phyloP scores from a whole-genome alignment of 106 monocot species.

The Ottelia alismoides region DNA sequence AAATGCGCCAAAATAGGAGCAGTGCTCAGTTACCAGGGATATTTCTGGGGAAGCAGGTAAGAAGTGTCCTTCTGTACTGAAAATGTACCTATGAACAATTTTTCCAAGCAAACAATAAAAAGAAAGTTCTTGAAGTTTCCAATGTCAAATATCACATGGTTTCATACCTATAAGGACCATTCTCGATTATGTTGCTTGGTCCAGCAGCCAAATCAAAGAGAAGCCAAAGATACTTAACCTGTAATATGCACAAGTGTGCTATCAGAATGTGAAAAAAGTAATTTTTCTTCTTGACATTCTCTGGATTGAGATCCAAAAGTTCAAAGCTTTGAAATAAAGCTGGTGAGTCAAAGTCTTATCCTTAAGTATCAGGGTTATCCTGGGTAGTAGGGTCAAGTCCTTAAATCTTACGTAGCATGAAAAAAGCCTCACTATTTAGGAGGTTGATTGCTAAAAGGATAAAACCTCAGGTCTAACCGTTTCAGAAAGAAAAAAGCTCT shows the following conservation, averaged over 20 bases:
- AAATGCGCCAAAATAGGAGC: slow-evolving; percentile 88
- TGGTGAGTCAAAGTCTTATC: no score
- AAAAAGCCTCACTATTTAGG: no score
- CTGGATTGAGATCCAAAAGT: no score
- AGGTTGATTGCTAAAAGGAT: neutral
- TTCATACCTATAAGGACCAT: slow-evolving; percentile 86
- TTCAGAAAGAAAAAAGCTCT: slow-evolving; percentile 99
- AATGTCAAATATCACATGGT: no score
- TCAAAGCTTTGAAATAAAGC: no score
- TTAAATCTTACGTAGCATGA: no score
- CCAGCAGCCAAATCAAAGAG: slow-evolving; percentile 97
- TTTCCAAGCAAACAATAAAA: no score
- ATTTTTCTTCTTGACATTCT: no score
- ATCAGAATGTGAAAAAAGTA: neutral
- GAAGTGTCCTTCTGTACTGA: slow-evolving; percentile 94
- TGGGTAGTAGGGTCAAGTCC: no score
- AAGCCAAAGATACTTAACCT: slow-evolving; percentile 99
- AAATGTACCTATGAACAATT: slow-evolving; percentile 73
- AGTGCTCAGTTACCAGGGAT: slow-evolving; percentile 65
- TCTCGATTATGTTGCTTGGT: slow-evolving; percentile 91
- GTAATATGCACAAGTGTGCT: slow-evolving; percentile 11
- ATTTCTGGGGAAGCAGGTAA: slow-evolving; percentile 89
- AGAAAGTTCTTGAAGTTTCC: no score
- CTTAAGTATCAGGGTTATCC: no score
- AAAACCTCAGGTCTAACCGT: slow-evolving; percentile 36